Evolutionary conservation across 805 yeast species (phyloP).

Genomic region (Ogataea wickerhamii): DNA sequence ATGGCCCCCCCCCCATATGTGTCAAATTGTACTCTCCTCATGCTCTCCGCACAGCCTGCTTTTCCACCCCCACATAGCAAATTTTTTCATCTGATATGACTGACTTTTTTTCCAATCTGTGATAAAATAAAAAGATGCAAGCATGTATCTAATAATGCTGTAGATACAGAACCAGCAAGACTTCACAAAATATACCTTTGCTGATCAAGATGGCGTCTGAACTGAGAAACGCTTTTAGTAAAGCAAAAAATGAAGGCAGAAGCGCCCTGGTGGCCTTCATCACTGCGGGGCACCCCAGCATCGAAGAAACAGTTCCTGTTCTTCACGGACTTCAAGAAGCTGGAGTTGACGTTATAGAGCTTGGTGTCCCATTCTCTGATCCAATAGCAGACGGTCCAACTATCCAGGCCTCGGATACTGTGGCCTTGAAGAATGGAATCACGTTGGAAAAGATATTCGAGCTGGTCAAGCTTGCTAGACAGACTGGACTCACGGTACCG

Average conservation of each 20-base stretch:
- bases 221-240: conserved; percentile 33
- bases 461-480: conserved; percentile 70
- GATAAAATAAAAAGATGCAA: no score
- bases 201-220: conserved; percentile 30
- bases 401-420: conserved; percentile 81
- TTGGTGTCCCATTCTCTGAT: conserved; percentile 95
- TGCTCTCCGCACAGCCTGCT: no score
- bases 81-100: neutral
- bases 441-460: conserved; percentile 68
- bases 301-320: conserved; percentile 84
- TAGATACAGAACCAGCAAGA: no score
- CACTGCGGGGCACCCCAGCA: conserved; percentile 91
- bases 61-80: conserved; percentile 1
- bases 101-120: conserved; percentile 1
- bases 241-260: conserved; percentile 46
- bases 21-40: no score
- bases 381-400: conserved; percentile 99
- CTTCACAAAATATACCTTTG: neutral
- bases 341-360: conserved; percentile 92
- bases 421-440: conserved; percentile 81
- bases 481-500: conserved; percentile 81
- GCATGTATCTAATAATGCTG: no score
- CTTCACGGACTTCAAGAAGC: conserved; percentile 87
- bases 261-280: conserved; percentile 87
- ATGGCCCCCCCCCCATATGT: no score